A percentile compares a stretch with the other conserved stretches of the same genome.
These are phyloP conservation scores for Plasmodium gallinaceum DNA, from an alignment of 169 alveolate species.

Conservation along the genomic window DNA sequence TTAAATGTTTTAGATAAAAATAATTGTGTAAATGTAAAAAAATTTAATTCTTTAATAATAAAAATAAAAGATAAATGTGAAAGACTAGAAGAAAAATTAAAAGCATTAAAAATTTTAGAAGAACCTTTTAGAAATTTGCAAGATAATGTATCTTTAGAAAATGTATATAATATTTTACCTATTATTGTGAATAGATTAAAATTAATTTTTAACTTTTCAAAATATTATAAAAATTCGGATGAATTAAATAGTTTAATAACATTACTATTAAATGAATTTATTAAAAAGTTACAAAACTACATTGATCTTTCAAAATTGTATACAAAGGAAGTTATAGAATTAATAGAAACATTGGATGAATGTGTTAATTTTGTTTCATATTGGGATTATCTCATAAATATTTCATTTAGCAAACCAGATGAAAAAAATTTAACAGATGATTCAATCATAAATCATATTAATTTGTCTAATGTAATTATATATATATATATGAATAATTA, in stretches of 20 bases:
- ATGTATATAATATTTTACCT: conserved; percentile 64
- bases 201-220: conserved; percentile 60
- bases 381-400: conserved; percentile 55
- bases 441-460: conserved; percentile 21
- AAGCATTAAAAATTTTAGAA: conserved; percentile 60
- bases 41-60: conserved; percentile 19
- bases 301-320: conserved; percentile 68
- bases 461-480: conserved; percentile 55
- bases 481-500: neutral
- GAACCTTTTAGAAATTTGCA: conserved; percentile 68
- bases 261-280: conserved; percentile 59
- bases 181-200: conserved; percentile 61
- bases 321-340: conserved; percentile 62
- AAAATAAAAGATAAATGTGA: conserved; percentile 54
- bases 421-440: conserved; percentile 24
- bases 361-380: conserved; percentile 68
- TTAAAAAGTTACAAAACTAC: conserved; percentile 42
- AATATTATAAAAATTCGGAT: conserved; percentile 65
- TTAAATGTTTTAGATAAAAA: conserved; percentile 31
- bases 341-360: conserved; percentile 47
- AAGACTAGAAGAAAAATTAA: conserved; percentile 50
- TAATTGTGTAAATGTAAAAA: conserved; percentile 58
- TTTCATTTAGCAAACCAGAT: conserved; percentile 21
- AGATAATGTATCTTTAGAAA: conserved; percentile 26
- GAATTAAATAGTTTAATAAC: conserved; percentile 63